Evolutionary conservation across 2,329 filamentous ascomycete genomes (phyloP).

Genomic region (Fusarium graminum): DNA sequence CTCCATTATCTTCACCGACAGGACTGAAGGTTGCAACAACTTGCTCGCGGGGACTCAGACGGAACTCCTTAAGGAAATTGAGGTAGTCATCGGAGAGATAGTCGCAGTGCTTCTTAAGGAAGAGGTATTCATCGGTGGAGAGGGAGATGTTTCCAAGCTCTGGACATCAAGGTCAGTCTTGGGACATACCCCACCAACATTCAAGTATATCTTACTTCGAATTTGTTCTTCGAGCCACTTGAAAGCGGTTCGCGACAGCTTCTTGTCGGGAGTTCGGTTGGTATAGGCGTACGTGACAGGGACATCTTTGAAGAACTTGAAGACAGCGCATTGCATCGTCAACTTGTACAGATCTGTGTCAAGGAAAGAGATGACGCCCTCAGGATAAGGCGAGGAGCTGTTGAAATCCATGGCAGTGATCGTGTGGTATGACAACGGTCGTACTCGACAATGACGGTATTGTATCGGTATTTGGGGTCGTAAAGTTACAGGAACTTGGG

Average conservation of each 20-base stretch:
- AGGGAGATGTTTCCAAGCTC: conserved; percentile 86
- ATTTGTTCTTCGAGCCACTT: conserved; percentile 89
- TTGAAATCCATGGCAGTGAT: conserved; percentile 71
- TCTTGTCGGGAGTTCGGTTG: conserved; percentile 95
- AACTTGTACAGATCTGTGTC: conserved; percentile 93
- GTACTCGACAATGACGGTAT: not conserved
- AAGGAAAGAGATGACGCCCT: conserved; percentile 84
- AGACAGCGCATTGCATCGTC: conserved; percentile 97
- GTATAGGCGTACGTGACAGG: conserved; percentile 94
- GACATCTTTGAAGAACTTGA: conserved; percentile 88
- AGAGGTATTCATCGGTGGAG: conserved; percentile 82
- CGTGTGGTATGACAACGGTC: conserved; percentile 1
- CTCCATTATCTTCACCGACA: conserved; percentile 67
- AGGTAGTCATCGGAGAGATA: conserved; percentile 86
- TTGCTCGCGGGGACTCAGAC: conserved; percentile 83
- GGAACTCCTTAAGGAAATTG: conserved; percentile 83
- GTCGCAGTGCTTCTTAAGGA: conserved; percentile 80
- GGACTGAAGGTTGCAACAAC: conserved; percentile 76
- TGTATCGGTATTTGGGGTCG: not conserved
- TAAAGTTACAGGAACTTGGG: not conserved
- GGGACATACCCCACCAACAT: not conserved
- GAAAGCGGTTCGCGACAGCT: conserved; percentile 85
- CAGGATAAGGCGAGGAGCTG: conserved; percentile 74
- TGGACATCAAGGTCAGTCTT: conserved; percentile 55
- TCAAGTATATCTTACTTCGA: conserved; percentile 67